These are phyloP conservation scores for Pseudogymnoascus sp. DNA, from an alignment of 2,329 filamentous ascomycete species.

Conservation along the genomic window DNA sequence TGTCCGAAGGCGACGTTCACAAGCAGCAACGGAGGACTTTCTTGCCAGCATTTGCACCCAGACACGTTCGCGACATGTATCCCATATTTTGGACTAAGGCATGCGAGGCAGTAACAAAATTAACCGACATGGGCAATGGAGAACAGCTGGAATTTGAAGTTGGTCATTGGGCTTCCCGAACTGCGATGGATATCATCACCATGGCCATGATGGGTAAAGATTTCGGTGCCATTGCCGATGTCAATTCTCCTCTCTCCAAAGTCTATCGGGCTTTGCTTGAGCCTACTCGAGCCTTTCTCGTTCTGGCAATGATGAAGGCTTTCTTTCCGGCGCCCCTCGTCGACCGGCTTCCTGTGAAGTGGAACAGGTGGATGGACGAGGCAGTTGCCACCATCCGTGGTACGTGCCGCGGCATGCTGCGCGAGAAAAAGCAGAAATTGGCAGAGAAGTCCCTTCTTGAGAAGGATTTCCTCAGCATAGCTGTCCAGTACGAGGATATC, in stretches of 20 bases:
- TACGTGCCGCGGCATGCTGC: conserved; percentile 62
- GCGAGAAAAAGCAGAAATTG: conserved; percentile 57
- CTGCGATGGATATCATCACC: conserved; percentile 70
- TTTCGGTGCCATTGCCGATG: conserved; percentile 58
- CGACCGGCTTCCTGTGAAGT: conserved; percentile 56
- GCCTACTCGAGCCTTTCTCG: conserved; percentile 43
- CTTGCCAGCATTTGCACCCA: conserved; percentile 76
- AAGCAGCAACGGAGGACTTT: conserved; percentile 73
- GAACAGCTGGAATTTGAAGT: conserved; percentile 44
- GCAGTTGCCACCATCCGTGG: conserved; percentile 55
- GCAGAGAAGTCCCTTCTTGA: conserved; percentile 45
- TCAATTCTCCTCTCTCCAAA: conserved; percentile 49
- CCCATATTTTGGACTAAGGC: conserved; percentile 78
- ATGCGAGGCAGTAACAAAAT: conserved; percentile 52
- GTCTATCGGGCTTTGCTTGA: conserved; percentile 52
- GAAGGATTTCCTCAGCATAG: conserved; percentile 72
- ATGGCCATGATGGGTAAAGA: conserved; percentile 63
- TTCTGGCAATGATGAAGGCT: conserved; percentile 52
- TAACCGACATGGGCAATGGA: conserved; percentile 31
- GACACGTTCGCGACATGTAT: conserved; percentile 79
- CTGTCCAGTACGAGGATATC: conserved; percentile 68
- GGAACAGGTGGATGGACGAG: conserved; percentile 55
- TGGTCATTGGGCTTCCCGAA: conserved; percentile 56
- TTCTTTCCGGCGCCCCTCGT: conserved; percentile 59
- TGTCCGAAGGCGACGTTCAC: conserved; percentile 86